Evolutionary conservation across 768 basidiomycete species (phyloP).

Genomic region (Amanita muscaria): DNA sequence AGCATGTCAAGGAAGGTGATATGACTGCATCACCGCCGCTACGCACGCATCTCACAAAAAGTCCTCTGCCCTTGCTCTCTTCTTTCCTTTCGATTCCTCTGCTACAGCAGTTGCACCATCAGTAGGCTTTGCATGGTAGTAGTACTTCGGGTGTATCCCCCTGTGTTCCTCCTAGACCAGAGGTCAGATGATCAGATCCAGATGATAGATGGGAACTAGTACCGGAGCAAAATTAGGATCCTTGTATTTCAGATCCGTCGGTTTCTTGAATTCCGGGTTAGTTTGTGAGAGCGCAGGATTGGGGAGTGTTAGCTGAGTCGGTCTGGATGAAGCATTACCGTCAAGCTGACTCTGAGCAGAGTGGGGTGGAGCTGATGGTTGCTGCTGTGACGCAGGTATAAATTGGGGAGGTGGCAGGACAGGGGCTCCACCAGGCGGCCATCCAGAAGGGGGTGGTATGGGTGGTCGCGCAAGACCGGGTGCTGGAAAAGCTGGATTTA

Average conservation of each 20-base stretch:
- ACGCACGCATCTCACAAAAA: constrained; percentile 40
- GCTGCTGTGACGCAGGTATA: constrained; percentile 12
- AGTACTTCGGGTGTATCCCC: constrained; percentile 55
- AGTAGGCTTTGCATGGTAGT: constrained; percentile 43
- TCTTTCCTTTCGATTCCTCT: constrained; percentile 71
- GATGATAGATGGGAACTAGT: constrained; percentile 18
- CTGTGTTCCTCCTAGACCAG: constrained; percentile 65
- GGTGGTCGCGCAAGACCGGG: constrained; percentile 7
- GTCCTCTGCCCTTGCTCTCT: constrained; percentile 81
- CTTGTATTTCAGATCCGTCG: constrained; percentile 60
- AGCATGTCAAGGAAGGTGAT: neutral
- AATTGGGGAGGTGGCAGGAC: constrained; percentile 14
- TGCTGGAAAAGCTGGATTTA: constrained; percentile 24
- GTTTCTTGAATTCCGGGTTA: constrained; percentile 69
- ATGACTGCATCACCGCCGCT: constrained; percentile 8
- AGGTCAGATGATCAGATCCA: neutral
- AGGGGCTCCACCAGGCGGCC: constrained; percentile 10
- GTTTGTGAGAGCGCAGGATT: constrained; percentile 51
- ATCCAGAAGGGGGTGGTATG: constrained; percentile 12
- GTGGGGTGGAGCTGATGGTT: constrained; percentile 11
- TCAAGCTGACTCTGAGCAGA: constrained; percentile 14
- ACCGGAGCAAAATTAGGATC: constrained; percentile 79
- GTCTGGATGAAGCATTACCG: constrained; percentile 16
- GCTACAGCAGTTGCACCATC: constrained; percentile 18
- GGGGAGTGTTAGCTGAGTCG: constrained; percentile 37